Percentiles rank a stretch among this genome's conserved stretches.
Evolutionary conservation across 1,284 basidiomycete genomes (phyloP).

Genomic region (Trichosporon ovoides): DNA sequence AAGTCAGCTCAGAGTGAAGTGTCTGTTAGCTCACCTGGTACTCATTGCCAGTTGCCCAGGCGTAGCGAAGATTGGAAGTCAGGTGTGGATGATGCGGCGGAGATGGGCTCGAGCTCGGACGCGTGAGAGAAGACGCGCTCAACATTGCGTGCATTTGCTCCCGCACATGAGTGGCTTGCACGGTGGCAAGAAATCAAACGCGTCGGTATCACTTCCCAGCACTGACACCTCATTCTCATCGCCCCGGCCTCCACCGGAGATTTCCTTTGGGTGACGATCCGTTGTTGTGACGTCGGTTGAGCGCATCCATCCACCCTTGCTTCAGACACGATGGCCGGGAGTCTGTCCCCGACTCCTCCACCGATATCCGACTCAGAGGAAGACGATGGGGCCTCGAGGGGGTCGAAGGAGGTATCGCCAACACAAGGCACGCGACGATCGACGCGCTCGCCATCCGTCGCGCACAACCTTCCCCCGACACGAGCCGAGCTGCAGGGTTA

Average conservation of each 20-base stretch:
- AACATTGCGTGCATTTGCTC: background rate
- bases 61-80: background rate
- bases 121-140: too few relatives aligned
- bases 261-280: background rate
- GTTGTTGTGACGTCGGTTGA: background rate
- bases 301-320: background rate
- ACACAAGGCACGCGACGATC: background rate
- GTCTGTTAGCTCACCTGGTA: background rate
- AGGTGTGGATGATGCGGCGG: background rate
- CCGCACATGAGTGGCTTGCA: background rate
- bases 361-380: background rate
- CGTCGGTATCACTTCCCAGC: background rate
- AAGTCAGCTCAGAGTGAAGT: background rate
- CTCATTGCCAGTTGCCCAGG: background rate
- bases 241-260: background rate
- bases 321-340: background rate
- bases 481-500: background rate
- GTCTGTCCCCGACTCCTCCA: background rate
- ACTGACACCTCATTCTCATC: background rate
- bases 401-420: background rate
- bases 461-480: background rate
- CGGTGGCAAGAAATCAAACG: background rate
- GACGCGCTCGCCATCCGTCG: background rate
- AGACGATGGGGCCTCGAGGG: background rate
- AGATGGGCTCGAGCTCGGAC: background rate